A percentile compares a stretch with the other conserved stretches of the same genome.
Conservation (phyloP, 306 rosid species). For the Ormosia semicastrata region DNA sequence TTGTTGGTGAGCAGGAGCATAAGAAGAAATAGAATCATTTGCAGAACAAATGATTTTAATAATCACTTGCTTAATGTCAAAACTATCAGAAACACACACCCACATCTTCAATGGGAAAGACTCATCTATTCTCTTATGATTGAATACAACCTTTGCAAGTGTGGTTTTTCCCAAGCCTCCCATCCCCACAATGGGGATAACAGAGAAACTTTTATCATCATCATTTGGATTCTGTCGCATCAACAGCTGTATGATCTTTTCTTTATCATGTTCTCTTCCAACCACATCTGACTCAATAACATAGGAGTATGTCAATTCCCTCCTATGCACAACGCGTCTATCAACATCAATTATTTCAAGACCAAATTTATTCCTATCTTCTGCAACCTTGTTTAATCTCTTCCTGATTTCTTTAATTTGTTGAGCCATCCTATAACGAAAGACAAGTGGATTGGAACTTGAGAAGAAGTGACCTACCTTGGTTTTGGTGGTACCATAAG, state of each 20-base stretch:
- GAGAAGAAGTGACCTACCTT: neutral
- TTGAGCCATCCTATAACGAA: neutral
- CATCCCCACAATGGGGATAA: constrained; percentile 3
- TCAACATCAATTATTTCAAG: neutral
- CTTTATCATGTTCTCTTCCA: neutral
- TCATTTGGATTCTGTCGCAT: neutral
- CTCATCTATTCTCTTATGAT: neutral
- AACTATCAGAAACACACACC: neutral
- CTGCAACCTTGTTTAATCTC: neutral
- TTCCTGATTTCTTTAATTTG: neutral
- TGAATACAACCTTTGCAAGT: neutral
- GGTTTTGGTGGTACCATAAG: neutral
- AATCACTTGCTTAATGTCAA: neutral
- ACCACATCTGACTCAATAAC: neutral
- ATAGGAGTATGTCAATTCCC: neutral
- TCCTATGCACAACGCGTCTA: neutral
- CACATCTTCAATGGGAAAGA: neutral
- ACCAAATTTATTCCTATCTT: neutral
- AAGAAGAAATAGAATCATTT: too few species aligned
- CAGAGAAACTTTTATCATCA: neutral
- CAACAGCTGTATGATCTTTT: neutral
- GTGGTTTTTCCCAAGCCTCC: neutral
- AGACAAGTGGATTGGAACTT: neutral
- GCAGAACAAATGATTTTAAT: neutral
- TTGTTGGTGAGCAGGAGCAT: too few species aligned